phyloP scores from a whole-genome alignment of 2,329 filamentous ascomycete genomes.

The Aspergillus ibericus region DNA sequence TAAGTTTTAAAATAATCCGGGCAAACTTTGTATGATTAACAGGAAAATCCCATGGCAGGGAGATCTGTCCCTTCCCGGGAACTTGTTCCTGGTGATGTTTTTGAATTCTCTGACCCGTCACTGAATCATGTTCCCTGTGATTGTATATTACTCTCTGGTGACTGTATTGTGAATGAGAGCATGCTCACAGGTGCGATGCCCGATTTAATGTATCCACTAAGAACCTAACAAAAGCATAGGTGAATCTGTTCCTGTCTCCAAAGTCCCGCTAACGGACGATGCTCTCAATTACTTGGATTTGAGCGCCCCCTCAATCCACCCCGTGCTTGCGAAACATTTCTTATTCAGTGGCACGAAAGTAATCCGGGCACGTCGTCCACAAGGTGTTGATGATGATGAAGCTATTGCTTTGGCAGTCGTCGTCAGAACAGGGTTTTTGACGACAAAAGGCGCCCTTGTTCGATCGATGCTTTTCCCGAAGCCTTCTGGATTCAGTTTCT shows the following conservation, averaged over 20 bases:
- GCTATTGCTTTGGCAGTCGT: slow-evolving; percentile 90
- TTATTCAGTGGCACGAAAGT: slow-evolving; percentile 95
- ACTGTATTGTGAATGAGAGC: slow-evolving; percentile 98
- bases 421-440: slow-evolving; percentile 93
- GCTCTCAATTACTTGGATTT: slow-evolving; percentile 75
- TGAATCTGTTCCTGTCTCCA: slow-evolving; percentile 95
- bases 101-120: slow-evolving; percentile 92
- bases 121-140: slow-evolving; percentile 88
- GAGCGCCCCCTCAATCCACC: slow-evolving; percentile 75
- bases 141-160: slow-evolving; percentile 84
- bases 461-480: slow-evolving; percentile 99
- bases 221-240: slow-evolving; percentile 48
- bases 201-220: neutral
- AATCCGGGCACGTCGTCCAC: slow-evolving; percentile 82
- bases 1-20: slow-evolving; percentile 42
- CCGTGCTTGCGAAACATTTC: slow-evolving; percentile 83
- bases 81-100: slow-evolving; percentile 91
- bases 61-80: slow-evolving; percentile 82
- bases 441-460: slow-evolving; percentile 92
- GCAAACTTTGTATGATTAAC: neutral
- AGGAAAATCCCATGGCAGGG: slow-evolving; percentile 54
- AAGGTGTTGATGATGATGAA: slow-evolving; percentile 81
- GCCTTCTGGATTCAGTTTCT: slow-evolving; percentile 97
- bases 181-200: slow-evolving; percentile 75
- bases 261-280: slow-evolving; percentile 78